Conservation (phyloP, 176 grass and related monocot genomes). For the Neostapfia colusana region DNA sequence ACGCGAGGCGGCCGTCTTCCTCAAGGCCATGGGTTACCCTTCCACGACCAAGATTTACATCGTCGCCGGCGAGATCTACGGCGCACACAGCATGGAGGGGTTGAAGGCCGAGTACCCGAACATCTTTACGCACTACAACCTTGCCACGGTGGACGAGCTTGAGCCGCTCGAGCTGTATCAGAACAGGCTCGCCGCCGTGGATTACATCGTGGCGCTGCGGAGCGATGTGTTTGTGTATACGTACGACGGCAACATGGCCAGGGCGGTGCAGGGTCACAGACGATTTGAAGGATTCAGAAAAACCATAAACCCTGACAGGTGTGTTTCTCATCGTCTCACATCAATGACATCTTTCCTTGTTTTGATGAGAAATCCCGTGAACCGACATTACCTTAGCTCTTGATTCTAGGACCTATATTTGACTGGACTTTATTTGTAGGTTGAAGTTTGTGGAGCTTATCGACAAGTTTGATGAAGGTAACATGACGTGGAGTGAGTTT, state of each 20-base stretch:
- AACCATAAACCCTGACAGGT: slow-evolving; percentile 82
- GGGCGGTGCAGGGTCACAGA: slow-evolving; percentile 70
- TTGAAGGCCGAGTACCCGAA: slow-evolving; percentile 64
- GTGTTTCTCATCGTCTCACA: neutral
- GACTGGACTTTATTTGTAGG: slow-evolving; percentile 23
- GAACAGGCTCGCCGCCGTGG: slow-evolving; percentile 73
- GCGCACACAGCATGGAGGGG: slow-evolving; percentile 51
- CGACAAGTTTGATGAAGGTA: slow-evolving; percentile 53
- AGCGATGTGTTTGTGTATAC: slow-evolving; percentile 77
- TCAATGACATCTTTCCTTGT: neutral
- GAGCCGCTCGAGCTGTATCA: slow-evolving; percentile 53
- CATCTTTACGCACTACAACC: slow-evolving; percentile 66
- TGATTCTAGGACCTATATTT: neutral
- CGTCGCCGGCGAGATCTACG: slow-evolving; percentile 67
- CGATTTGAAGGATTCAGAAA: slow-evolving; percentile 68
- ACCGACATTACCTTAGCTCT: neutral
- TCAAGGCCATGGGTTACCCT: slow-evolving; percentile 80
- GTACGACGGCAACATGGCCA: slow-evolving; percentile 92
- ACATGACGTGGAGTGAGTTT: slow-evolving; percentile 53
- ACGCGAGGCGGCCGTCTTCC: slow-evolving; percentile 61
- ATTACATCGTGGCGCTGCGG: slow-evolving; percentile 62
- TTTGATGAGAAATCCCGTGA: neutral
- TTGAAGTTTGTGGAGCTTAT: slow-evolving; percentile 62
- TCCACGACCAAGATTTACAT: slow-evolving; percentile 68
- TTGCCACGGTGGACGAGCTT: slow-evolving; percentile 58